A percentile compares a stretch with the other conserved stretches of the same genome.
Conservation (phyloP, 2,329 filamentous ascomycete genomes). For the Corinectria fuckeliana region DNA sequence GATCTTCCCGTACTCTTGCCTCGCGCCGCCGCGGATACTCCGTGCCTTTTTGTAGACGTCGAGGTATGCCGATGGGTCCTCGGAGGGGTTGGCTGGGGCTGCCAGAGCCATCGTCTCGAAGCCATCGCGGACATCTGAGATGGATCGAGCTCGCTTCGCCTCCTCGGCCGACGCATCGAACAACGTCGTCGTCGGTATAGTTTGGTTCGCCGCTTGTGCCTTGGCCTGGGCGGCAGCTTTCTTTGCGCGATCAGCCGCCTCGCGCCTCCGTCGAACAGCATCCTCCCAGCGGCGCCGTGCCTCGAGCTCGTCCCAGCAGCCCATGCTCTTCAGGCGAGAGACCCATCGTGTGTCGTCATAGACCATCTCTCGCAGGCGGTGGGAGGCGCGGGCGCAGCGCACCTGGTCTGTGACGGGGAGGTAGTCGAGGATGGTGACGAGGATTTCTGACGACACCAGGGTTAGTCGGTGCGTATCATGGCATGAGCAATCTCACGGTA, state of each 20-base stretch:
- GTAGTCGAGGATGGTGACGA: slow-evolving; percentile 87
- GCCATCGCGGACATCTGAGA: slow-evolving; percentile 61
- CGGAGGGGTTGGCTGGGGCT: slow-evolving; percentile 53
- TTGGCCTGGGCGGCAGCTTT: slow-evolving; percentile 28
- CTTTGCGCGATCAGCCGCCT: slow-evolving; percentile 51
- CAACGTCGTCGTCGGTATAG: slow-evolving; percentile 59
- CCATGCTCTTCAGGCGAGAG: slow-evolving; percentile 82
- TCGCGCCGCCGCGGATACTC: slow-evolving; percentile 83
- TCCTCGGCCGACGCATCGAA: slow-evolving; percentile 78
- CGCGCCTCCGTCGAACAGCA: slow-evolving; percentile 64
- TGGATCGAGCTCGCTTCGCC: slow-evolving; percentile 55
- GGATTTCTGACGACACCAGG: slow-evolving; percentile 68
- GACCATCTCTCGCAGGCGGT: slow-evolving; percentile 94
- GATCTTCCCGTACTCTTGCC: slow-evolving; percentile 89
- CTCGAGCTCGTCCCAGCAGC: slow-evolving; percentile 89
- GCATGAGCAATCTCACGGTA: neutral
- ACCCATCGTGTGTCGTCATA: slow-evolving; percentile 98
- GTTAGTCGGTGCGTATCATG: slow-evolving; percentile 13
- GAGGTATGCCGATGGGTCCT: slow-evolving; percentile 70
- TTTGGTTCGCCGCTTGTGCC: slow-evolving; percentile 18
- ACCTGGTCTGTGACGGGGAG: slow-evolving; percentile 85
- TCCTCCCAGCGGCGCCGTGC: slow-evolving; percentile 83
- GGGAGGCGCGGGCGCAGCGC: slow-evolving; percentile 82
- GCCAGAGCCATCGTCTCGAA: slow-evolving; percentile 78
- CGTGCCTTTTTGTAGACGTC: slow-evolving; percentile 72